Base-by-base conservation (phyloP, 163 green algal species). In the Scenedesmus sp. region DNA sequence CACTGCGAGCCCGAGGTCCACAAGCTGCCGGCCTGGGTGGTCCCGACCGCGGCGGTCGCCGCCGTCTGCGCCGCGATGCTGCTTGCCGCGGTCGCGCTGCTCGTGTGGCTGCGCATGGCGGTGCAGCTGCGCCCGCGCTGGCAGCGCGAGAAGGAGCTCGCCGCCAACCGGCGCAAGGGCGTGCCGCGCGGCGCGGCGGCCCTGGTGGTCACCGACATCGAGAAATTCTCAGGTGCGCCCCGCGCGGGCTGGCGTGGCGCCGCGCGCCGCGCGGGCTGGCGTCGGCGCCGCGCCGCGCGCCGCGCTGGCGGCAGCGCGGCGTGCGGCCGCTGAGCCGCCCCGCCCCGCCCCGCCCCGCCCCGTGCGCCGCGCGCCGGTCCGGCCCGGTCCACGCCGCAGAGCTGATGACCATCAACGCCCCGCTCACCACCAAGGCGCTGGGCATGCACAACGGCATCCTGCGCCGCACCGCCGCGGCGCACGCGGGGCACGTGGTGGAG, bases 401-500 rank as follows among this genome's bases (percentile, higher is more conserved):
- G 44, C 56, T 78, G 36, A 80, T 80, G 71, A 54, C 53, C 31
- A 15, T 42, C 0, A 80, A 70, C 36, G 42, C 71, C 1, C 33
- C 28, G 1, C 48, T 80, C 29, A 65, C 71, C 7, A 80, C 71
- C 3, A 39, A 44, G 7, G 54, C 54, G 28, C 45, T 80, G 45
- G 60, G 71, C 51, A n/a, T 81, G 5, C 74, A 81, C 53, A 81
- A 81, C 22, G 63, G 50, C 10, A 24, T 81, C 20, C 36, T 81
- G 74, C 48, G 51, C 5, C 26, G 20, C 3, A 51, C 63, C 22
- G 63, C 56, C 7, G 48, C 53, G 34, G 28, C 42, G 31, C 74
- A 81, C 34, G 74, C 74, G 22, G 74, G 74, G 18, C 74, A 81
- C 24, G 74, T 81, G 18, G 20, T 81, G 7, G 74, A 81, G 50